Base-by-base conservation (phyloP, 768 basidiomycete genomes). In the Lanmaoa pseudosensibilis region DNA sequence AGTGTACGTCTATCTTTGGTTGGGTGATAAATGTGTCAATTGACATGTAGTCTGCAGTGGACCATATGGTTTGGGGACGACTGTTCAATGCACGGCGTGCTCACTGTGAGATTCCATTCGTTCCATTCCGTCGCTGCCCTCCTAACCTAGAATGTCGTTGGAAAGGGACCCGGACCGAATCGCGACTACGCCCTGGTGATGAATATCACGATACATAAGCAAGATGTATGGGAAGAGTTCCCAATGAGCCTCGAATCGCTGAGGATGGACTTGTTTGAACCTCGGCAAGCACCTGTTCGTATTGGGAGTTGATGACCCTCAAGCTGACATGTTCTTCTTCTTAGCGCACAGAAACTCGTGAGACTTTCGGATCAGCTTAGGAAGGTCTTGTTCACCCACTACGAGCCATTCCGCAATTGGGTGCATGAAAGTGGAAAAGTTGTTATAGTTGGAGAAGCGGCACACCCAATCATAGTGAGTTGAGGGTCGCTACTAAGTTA, bases 381-480 rank as follows among this genome's bases (percentile, higher is more conserved):
- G 25, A 73, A 74, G 2, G 63, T 75, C 4, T 57, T 69, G 8
- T 69, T 77, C 39, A 72, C 73, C 32, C 50, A 64, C 32, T 58
- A 68, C n/a, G 64, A 69, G 2, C 70, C 74, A 15, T 70, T 81
- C 30, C 81, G 84, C 15, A 77, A 71, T 30, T 77, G 81, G 69
- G 78, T 80, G 2, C 82, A 83, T 59, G 79, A 82, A 27, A 69
- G 73, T 5, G 80, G 78, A 11, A 75, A 74, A 50, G 73, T 84
- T 2, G 80, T 82, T 16, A 64, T 86, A 7, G 71, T 83, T 21
- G 85, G 84, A 33, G 80, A 85, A 58, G 83, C 84, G 1, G 83
- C 80, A 2, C 84, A 86, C 66, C 82, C 85, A 3, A 69, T 80
- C 36, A 65, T 79, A 60, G 84, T 81, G 49, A 59, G 62, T 52